These are phyloP conservation scores for Epichloe glyceriae DNA, from an alignment of 2,329 filamentous ascomycete species.

Conservation along the genomic window DNA sequence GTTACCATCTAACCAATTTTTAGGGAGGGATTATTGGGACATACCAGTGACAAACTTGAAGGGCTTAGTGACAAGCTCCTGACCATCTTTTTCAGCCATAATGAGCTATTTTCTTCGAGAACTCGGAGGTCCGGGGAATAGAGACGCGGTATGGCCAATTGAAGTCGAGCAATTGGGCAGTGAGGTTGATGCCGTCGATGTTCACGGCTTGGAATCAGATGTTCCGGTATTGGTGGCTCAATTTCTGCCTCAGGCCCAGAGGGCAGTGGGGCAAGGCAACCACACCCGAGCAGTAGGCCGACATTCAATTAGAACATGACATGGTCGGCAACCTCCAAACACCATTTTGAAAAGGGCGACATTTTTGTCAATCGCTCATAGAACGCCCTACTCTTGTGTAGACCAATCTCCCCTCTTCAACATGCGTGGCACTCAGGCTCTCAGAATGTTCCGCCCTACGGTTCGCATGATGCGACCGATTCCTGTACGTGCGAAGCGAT, in stretches of 20 bases:
- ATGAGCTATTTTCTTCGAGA: conserved; percentile 31
- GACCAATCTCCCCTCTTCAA: conserved; percentile 17
- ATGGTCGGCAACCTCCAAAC: conserved; percentile 21
- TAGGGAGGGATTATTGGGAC: conserved; percentile 30
- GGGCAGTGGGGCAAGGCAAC: conserved; percentile 24
- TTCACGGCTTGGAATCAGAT: conserved; percentile 27
- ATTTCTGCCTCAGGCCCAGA: conserved; percentile 27
- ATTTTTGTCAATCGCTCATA: conserved; percentile 19
- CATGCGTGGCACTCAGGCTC: conserved; percentile 53
- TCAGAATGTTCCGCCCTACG: conserved; percentile 56
- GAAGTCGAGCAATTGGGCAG: conserved; percentile 3
- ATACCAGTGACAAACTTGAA: conserved; percentile 99
- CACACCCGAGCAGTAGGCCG: conserved; percentile 19
- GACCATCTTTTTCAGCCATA: conserved; percentile 79
- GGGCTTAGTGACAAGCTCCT: conserved; percentile 81
- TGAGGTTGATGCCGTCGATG: conserved; percentile 19
- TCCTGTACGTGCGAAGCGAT: conserved; percentile 42
- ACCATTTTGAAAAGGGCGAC: conserved; percentile 14
- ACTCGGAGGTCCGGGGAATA: conserved; percentile 12
- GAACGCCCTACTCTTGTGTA: conserved; percentile 11
- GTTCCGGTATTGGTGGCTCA: conserved; percentile 22
- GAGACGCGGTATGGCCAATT: conserved; percentile 13
- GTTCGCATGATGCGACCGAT: conserved; percentile 55
- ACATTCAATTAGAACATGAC: conserved; percentile 22
- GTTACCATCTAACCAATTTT: conserved; percentile 22